Evolutionary conservation across 1,139 yeast species (phyloP), one percentile per base, ranked within the genome.

Genomic region (Maudiozyma humilis): DNA sequence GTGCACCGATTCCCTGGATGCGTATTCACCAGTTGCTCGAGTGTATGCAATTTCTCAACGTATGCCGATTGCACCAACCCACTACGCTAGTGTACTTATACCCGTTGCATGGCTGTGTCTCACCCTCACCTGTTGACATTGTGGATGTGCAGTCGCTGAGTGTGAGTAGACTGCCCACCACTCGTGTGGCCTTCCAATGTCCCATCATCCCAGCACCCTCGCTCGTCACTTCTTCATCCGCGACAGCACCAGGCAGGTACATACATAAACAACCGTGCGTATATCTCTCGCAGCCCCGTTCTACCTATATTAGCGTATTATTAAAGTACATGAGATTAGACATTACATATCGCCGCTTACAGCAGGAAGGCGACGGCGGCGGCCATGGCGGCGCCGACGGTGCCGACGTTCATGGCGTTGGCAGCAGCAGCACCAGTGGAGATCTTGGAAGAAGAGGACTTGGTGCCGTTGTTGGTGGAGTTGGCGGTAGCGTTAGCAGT

Each of bases 301-400:
- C 5, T 16, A 14, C 10, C 15, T 14, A 17, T 12, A 13, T 32
- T 17, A 32, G 16, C 13, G n/a, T 15, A 17, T 19, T 19, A 2
- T 32, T 29, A 29, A 29, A 3, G 3, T n/a, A 29, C 13, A 32
- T n/a, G 12, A 32, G 12, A 16, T 5, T 15, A 32, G 17, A 7
- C 4, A 13, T 32, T 12, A 32, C 2, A n/a, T n/a, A n/a, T n/a
- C n/a, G n/a, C n/a, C 36, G 5, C 67, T 74, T 77, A 77, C 70
- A 77, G 73, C 60, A 77, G 70, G 64, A 78, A 70, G 61, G 79
- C 83, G 61, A 76, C 75, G 67, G 82, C 83, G 58, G 82, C 84
- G 57, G 82, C 84, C 54, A 78, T 77, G 62, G 77, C 82, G 63
- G 82, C 84, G 68, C 82, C 83, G 65, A 78, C 70, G 58, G 74